These are phyloP conservation scores for Geranium incanum DNA, from an alignment of 441 rosid genomes.

Conservation along the genomic window DNA sequence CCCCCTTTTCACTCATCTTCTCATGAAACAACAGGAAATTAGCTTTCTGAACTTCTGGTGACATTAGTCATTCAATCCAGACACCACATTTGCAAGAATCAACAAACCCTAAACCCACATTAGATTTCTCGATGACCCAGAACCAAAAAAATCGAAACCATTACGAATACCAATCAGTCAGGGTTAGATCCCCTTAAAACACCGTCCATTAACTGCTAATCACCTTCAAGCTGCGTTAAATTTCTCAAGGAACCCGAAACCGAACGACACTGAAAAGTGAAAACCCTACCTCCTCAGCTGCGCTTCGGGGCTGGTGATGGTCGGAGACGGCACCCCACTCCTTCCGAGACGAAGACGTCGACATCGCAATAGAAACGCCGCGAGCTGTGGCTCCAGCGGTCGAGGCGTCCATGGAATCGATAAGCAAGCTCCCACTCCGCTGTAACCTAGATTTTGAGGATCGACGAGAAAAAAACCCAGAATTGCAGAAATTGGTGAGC, in stretches of 20 bases:
- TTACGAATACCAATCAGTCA: not conserved
- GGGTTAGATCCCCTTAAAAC: not conserved
- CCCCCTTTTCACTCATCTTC: not conserved
- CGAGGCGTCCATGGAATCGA: slow-evolving; percentile 59
- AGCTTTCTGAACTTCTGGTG: slow-evolving; percentile 1
- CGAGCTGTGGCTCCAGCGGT: slow-evolving; percentile 57
- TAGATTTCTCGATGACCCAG: slow-evolving; percentile 1
- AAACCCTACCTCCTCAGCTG: slow-evolving; percentile 48
- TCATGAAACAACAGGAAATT: not conserved
- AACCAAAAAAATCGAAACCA: not conserved
- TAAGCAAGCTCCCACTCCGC: slow-evolving; percentile 19
- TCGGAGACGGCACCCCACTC: slow-evolving; percentile 96
- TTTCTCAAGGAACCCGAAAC: slow-evolving; percentile 19
- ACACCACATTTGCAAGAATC: not conserved
- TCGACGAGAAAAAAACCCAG: slow-evolving; percentile 8
- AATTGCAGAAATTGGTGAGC: slow-evolving; percentile 2
- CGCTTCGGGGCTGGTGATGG: slow-evolving; percentile 49
- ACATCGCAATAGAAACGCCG: slow-evolving; percentile 56
- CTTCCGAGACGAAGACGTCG: slow-evolving; percentile 44
- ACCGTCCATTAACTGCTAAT: not conserved
- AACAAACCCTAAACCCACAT: not conserved
- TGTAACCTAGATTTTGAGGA: slow-evolving; percentile 28
- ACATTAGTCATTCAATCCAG: not conserved
- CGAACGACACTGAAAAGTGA: not conserved
- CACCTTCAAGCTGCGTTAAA: not conserved